Conservation (phyloP, 2,329 filamentous ascomycete genomes). For the Domatiomyces catenatus region DNA sequence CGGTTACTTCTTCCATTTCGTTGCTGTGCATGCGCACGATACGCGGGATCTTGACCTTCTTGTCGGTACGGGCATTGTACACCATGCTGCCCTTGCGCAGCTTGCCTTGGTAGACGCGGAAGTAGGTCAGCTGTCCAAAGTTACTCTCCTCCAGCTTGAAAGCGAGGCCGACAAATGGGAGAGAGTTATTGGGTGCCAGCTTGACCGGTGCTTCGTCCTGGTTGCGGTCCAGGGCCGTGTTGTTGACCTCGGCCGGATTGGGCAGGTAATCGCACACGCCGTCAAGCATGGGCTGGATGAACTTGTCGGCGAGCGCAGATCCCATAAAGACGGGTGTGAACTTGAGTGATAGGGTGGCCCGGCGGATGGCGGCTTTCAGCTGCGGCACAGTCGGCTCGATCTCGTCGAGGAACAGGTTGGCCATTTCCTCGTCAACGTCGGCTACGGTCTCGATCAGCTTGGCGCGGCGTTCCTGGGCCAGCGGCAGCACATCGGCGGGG, state of each 20-base stretch:
- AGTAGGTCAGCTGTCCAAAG: constrained; percentile 95
- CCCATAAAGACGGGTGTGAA: constrained; percentile 96
- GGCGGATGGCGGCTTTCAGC: constrained; percentile 81
- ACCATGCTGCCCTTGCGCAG: constrained; percentile 78
- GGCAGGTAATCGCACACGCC: constrained; percentile 92
- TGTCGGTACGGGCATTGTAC: constrained; percentile 84
- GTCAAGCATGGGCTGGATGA: constrained; percentile 90
- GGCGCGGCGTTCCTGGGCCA: constrained; percentile 68
- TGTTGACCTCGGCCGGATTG: constrained; percentile 77
- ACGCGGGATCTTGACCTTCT: constrained; percentile 90
- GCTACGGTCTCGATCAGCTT: constrained; percentile 87
- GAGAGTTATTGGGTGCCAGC: constrained; percentile 79
- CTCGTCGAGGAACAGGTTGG: constrained; percentile 86
- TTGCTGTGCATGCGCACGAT: constrained; percentile 99
- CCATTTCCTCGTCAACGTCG: constrained; percentile 95
- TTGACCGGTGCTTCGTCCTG: constrained; percentile 66
- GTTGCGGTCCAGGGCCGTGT: constrained; percentile 72
- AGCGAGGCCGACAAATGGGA: constrained; percentile 87
- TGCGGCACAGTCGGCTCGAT: constrained; percentile 61
- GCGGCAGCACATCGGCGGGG: constrained; percentile 58
- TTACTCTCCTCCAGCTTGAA: constrained; percentile 99
- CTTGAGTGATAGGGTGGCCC: constrained; percentile 74
- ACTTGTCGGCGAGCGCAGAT: constrained; percentile 85
- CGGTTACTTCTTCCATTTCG: constrained; percentile 91
- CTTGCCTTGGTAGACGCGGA: constrained; percentile 91